Evolutionary conservation across 257 asterid species (phyloP), one percentile per base, ranked within the genome.

Genomic region (Solanum piurae): DNA sequence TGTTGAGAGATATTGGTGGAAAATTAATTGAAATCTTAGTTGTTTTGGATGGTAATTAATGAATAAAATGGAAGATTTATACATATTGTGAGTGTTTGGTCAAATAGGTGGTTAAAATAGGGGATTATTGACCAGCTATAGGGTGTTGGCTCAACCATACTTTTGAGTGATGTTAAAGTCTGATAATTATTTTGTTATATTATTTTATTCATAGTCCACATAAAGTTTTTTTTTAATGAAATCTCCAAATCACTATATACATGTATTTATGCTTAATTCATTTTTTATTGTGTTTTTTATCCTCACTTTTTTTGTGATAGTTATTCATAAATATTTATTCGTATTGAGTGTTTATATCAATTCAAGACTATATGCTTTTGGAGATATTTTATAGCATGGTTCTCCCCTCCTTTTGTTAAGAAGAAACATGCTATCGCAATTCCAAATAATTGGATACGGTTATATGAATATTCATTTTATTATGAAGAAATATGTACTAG

Each of bases 141-240:
- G 88, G 79, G 71, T 88, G 89, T 80, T 86, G 93, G 90, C 64
- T 89, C 73, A 89, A 88, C 90, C 74, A 9, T 66, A 33, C n/a
- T 87, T 60, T 91, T 87, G 94, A 92, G 96, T 94, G 91, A 91
- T 91, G 44, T 89, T 68, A 75, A 93, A 94, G 95, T 84, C 90
- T 87, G 86, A 89, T 90, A 49, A 85, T 87, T 27, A 25, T 42
- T 27, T 46, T 71, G 9, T 2, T 23, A 20, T 34, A 20, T 34
- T 52, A 74, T 88, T 73, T 5, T 83, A 3, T n/a, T 14, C 64
- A 80, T 80, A 44, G 12, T 46, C 85, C 40, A 27, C 62, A 9
- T 25, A n/a, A 55, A 20, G 66, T 2, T 20, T 46, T 46, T 38
- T 44, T 20, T 6, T 2, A 46, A 55, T 20, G 25, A 55, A 7